Percentiles rank a stretch among this genome's conserved stretches.
Conservation (phyloP, 2,329 filamentous ascomycete genomes). For the Fonsecaea erecta region DNA sequence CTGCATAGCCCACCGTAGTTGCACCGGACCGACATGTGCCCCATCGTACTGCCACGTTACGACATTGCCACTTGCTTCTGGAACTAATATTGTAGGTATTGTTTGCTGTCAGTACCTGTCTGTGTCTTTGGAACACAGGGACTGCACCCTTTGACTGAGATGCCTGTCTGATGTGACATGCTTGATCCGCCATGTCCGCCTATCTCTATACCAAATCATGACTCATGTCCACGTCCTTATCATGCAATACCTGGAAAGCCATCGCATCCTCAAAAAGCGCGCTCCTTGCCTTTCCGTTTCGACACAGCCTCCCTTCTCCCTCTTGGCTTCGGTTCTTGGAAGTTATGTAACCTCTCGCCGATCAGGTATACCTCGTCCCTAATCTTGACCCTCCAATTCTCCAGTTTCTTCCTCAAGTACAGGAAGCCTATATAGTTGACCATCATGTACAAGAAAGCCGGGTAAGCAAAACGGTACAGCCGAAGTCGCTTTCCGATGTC, state of each 20-base stretch:
- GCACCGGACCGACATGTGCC: not conserved
- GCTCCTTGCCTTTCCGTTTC: constrained; percentile 19
- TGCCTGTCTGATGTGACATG: not conserved
- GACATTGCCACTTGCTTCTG: no score
- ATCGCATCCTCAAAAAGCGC: not conserved
- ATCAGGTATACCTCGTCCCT: constrained; percentile 96
- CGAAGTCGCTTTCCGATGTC: constrained; percentile 43
- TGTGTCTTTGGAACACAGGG: not conserved
- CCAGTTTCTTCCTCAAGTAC: constrained; percentile 59
- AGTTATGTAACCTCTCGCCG: constrained; percentile 92
- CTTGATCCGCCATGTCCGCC: not conserved
- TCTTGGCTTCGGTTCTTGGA: constrained; percentile 61
- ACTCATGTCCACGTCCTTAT: not conserved
- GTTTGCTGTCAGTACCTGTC: not conserved
- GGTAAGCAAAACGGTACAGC: constrained; percentile 74
- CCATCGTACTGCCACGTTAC: not conserved
- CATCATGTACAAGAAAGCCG: constrained; percentile 60
- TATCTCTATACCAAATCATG: not conserved
- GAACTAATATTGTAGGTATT: not conserved
- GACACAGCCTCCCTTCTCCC: not conserved
- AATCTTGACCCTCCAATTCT: constrained; percentile 78
- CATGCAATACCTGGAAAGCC: not conserved
- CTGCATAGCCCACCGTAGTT: not conserved
- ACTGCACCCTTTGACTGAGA: not conserved
- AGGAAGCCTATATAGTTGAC: constrained; percentile 40